These are phyloP conservation scores for Lodderomyces metapsilosis DNA, from an alignment of 1,139 yeast species.

Conservation along the genomic window DNA sequence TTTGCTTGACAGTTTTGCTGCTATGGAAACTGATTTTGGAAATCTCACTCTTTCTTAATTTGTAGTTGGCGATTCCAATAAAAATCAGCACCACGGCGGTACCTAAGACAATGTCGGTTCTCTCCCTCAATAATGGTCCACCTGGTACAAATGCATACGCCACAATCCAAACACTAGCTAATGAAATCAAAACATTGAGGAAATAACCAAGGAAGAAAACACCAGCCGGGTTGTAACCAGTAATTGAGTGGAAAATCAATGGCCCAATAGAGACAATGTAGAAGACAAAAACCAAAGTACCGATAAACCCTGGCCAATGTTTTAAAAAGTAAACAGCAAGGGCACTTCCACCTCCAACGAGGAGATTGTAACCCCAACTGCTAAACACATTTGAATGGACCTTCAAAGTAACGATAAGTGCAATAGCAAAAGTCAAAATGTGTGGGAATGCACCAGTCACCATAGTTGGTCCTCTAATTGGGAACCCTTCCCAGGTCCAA, in stretches of 20 bases:
- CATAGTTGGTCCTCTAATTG: constrained; percentile 82
- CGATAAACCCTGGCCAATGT: constrained; percentile 84
- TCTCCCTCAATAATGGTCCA: constrained; percentile 82
- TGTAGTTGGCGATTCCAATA: constrained; percentile 35
- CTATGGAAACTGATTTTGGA: constrained; percentile 22
- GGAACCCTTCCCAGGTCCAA: constrained; percentile 96
- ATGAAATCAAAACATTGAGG: constrained; percentile 52
- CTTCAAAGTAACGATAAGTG: constrained; percentile 38
- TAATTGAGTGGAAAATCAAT: constrained; percentile 54
- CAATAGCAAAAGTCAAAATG: constrained; percentile 57
- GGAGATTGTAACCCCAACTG: constrained; percentile 26
- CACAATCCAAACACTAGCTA: constrained; percentile 94
- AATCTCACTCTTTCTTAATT: constrained; percentile 20
- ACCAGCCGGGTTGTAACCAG: constrained; percentile 58
- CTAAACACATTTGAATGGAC: constrained; percentile 25
- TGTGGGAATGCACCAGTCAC: constrained; percentile 83
- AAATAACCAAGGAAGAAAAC: constrained; percentile 60
- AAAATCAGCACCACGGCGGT: constrained; percentile 45
- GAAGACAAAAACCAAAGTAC: constrained; percentile 65
- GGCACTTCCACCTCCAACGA: constrained; percentile 53
- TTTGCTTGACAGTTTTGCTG: constrained; percentile 23
- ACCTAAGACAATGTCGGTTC: constrained; percentile 72
- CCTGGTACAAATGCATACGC: constrained; percentile 98
- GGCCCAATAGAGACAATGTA: constrained; percentile 69
- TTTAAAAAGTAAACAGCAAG: constrained; percentile 46